phyloP scores from a whole-genome alignment of 371 early-diverging fungal genomes.

The Paraphysoderma sedebokerense region DNA sequence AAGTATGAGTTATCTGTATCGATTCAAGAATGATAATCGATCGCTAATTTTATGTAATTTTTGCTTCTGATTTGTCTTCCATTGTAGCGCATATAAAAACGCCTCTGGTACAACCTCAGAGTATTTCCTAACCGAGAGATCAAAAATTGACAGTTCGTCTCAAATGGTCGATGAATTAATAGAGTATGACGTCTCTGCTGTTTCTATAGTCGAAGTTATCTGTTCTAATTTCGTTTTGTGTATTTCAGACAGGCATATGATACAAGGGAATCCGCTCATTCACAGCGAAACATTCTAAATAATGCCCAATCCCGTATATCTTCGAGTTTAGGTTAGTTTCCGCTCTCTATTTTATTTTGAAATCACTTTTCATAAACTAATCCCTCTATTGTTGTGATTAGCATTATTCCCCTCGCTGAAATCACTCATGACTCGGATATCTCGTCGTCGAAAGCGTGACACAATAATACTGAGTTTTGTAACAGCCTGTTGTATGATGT shows the following conservation, averaged over 20 bases:
- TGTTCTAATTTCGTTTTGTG: neutral
- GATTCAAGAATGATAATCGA: too few relatives aligned
- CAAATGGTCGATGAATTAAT: neutral
- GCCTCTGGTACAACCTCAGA: neutral
- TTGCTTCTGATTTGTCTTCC: too few relatives aligned
- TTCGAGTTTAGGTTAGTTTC: too few relatives aligned
- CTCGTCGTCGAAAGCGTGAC: neutral
- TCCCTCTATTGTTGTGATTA: neutral
- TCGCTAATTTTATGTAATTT: too few relatives aligned
- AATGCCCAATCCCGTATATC: neutral
- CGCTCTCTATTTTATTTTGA: too few relatives aligned
- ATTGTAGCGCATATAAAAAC: neutral
- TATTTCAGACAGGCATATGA: neutral
- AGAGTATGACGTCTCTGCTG: neutral
- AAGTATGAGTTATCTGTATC: neutral
- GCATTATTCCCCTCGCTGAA: neutral
- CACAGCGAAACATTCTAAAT: neutral
- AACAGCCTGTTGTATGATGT: neutral
- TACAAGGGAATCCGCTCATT: neutral
- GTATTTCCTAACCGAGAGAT: neutral
- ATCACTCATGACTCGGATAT: neutral
- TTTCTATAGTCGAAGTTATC: neutral
- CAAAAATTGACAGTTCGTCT: neutral
- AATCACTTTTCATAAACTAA: too few relatives aligned
- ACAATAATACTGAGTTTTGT: neutral